These are phyloP conservation scores for apple (Malus domestica) DNA, from an alignment of 306 rosid species.

Conservation along the genomic window ASM211411v1 NC_041805.1:6082501-6083000, in stretches of 20 bases:
- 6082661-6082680: conserved; percentile 15
- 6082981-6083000: not conserved
- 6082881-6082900: too few species aligned
- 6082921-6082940: not conserved
- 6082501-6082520: not conserved
- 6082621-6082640: conserved; percentile 35
- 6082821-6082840: conserved; percentile 21
- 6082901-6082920: not conserved
- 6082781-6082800: conserved; percentile 43
- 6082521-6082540: not conserved
- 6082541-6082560: not conserved
- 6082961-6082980: conserved; percentile 33
- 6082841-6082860: conserved; percentile 24
- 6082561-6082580: conserved; percentile 36
- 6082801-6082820: conserved; percentile 28
- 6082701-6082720: conserved; percentile 31
- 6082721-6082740: conserved; percentile 42
- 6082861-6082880: not conserved
- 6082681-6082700: conserved; percentile 27
- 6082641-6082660: conserved; percentile 9
- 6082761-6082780: conserved; percentile 41
- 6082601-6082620: conserved; percentile 38
- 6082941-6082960: conserved; percentile 15
- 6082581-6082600: conserved; percentile 45
- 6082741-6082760: conserved; percentile 41